Percentiles rank a stretch among this genome's conserved stretches.
phyloP scores from a whole-genome alignment of 2,329 filamentous ascomycete genomes.

The Dactylonectria macrodidyma region DNA sequence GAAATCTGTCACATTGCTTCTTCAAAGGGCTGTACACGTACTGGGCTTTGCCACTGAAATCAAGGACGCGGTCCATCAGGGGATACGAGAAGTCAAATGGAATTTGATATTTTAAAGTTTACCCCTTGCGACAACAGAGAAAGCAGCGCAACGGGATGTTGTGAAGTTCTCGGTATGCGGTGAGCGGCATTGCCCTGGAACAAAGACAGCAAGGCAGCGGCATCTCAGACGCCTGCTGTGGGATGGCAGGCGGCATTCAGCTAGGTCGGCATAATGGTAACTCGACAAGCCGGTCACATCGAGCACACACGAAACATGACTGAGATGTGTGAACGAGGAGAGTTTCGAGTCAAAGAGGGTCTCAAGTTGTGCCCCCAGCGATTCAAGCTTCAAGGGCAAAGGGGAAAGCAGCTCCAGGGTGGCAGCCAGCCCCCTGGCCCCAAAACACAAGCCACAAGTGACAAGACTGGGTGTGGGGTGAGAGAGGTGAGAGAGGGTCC shows the following conservation, averaged over 20 bases:
- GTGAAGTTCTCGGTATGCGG: conserved; percentile 23
- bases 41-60: conserved; percentile 20
- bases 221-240: conserved; percentile 24
- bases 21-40: conserved; percentile 1
- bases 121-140: conserved; percentile 25
- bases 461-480: conserved; percentile 41
- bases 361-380: conserved; percentile 39
- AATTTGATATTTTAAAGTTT: conserved; percentile 29
- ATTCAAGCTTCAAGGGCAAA: conserved; percentile 32
- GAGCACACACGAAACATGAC: conserved; percentile 34
- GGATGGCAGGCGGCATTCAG: conserved; percentile 12
- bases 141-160: conserved; percentile 24
- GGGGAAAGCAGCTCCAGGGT: conserved; percentile 37
- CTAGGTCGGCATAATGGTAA: conserved; percentile 54
- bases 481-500: conserved; percentile 34
- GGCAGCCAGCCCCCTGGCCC: conserved; percentile 35
- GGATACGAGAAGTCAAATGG: conserved; percentile 27
- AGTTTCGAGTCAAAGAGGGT: conserved; percentile 48
- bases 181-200: conserved; percentile 20
- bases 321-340: conserved; percentile 22
- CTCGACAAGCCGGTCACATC: conserved; percentile 64
- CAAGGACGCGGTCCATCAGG: conserved; percentile 16
- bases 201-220: conserved; percentile 19
- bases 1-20: neutral
- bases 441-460: conserved; percentile 38